Evolutionary conservation across 2,329 filamentous ascomycete genomes (phyloP).

Genomic region (Arthrobotrys megalospora): DNA sequence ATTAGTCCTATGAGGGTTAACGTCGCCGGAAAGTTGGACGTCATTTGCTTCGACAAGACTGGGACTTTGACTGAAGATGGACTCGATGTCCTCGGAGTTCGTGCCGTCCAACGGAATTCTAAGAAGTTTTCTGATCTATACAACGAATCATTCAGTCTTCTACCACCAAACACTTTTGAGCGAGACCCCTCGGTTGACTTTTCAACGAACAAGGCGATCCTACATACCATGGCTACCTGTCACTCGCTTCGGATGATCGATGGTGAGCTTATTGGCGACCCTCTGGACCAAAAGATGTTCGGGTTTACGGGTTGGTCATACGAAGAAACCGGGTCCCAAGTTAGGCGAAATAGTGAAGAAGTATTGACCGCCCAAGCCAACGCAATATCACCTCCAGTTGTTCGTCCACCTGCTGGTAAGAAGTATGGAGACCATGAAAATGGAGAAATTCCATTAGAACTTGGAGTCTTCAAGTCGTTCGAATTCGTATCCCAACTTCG

Average conservation of each 20-base stretch:
- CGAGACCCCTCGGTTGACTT: constrained; percentile 75
- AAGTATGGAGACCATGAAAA: constrained; percentile 70
- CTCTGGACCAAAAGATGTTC: constrained; percentile 98
- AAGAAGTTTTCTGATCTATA: constrained; percentile 82
- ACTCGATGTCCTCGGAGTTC: constrained; percentile 89
- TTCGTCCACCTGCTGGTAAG: constrained; percentile 79
- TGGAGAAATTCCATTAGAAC: constrained; percentile 75
- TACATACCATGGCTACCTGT: constrained; percentile 97
- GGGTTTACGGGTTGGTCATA: constrained; percentile 94
- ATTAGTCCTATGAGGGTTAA: constrained; percentile 93
- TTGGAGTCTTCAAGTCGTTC: constrained; percentile 91
- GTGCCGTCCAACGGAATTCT: constrained; percentile 77
- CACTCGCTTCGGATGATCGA: constrained; percentile 91
- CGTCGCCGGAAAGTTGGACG: constrained; percentile 93
- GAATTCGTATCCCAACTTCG: constrained; percentile 95
- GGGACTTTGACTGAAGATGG: constrained; percentile 98
- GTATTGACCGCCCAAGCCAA: constrained; percentile 67
- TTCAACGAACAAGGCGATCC: constrained; percentile 76
- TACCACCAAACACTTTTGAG: constrained; percentile 69
- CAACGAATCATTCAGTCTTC: constrained; percentile 72
- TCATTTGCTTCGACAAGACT: constrained; percentile 98
- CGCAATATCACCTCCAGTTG: constrained; percentile 84
- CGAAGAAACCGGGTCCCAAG: constrained; percentile 85
- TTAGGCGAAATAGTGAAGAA: constrained; percentile 79
- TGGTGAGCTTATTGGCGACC: constrained; percentile 90